Conservation (phyloP, 208 protist genomes). For the Crithidia expoeki region DNA sequence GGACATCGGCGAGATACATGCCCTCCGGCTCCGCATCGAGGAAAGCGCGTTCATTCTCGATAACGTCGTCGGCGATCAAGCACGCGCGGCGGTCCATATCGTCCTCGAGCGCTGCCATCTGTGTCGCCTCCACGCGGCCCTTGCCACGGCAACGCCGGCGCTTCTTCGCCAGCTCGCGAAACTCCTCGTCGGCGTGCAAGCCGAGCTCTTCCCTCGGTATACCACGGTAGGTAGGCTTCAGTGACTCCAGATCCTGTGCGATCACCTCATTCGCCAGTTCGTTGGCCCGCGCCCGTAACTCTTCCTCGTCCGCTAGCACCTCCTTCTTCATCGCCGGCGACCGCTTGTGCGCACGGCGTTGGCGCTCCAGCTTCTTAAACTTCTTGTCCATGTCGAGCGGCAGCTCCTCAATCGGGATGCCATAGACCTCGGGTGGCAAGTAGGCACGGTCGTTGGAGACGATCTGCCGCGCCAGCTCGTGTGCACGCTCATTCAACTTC, state of each 20-base stretch:
- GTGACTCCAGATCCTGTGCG: constrained; percentile 51
- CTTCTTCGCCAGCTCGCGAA: constrained; percentile 56
- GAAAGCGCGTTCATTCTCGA: constrained; percentile 74
- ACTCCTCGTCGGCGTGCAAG: constrained; percentile 69
- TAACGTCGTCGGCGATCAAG: constrained; percentile 82
- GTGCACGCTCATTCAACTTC: constrained; percentile 54
- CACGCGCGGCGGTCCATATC: constrained; percentile 73
- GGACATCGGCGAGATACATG: constrained; percentile 78
- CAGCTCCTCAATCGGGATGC: constrained; percentile 72
- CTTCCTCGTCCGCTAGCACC: constrained; percentile 53
- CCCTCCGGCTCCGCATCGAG: constrained; percentile 84
- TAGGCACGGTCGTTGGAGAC: constrained; percentile 44
- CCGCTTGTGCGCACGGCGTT: constrained; percentile 59
- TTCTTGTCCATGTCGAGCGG: constrained; percentile 66
- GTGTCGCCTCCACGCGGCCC: constrained; percentile 43
- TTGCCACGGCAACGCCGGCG: constrained; percentile 37
- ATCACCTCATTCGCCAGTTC: constrained; percentile 74
- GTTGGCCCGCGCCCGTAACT: constrained; percentile 41
- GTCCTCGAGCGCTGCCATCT: constrained; percentile 71
- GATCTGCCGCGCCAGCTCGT: constrained; percentile 50
- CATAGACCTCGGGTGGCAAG: constrained; percentile 54
- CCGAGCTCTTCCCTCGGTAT: constrained; percentile 77
- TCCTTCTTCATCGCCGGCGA: constrained; percentile 38
- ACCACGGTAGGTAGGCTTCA: constrained; percentile 60
- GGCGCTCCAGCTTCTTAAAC: constrained; percentile 62